Evolutionary conservation across 2,329 filamentous ascomycete genomes (phyloP).

Genomic region (Fusarium lateritium): DNA sequence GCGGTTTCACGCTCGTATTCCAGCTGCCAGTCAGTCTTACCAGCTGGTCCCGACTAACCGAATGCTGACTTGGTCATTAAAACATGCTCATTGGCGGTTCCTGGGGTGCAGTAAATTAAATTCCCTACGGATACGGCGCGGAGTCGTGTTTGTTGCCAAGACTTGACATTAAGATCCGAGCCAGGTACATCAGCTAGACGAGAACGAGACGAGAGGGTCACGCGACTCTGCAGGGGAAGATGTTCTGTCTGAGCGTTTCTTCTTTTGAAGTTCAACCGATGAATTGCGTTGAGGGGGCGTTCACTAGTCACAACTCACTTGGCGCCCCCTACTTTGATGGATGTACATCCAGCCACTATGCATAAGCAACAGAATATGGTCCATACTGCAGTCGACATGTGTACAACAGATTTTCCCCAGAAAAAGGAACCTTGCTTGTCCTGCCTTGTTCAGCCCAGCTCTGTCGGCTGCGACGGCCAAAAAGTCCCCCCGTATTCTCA

Average conservation of each 20-base stretch:
- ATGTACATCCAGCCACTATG: background rate
- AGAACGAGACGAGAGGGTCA: background rate
- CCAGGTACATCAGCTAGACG: background rate
- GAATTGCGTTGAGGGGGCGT: slow-evolving; percentile 1
- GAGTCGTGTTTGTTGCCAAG: slow-evolving; percentile 1
- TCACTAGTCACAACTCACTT: slow-evolving; percentile 3
- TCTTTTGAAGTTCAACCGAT: background rate
- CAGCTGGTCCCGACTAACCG: slow-evolving; percentile 31
- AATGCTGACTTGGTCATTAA: slow-evolving; percentile 7
- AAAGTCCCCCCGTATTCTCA: slow-evolving; percentile 1
- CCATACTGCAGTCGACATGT: background rate
- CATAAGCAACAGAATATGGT: background rate
- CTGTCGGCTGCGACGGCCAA: background rate
- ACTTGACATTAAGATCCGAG: background rate
- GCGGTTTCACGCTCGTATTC: slow-evolving; percentile 37
- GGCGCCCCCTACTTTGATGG: background rate
- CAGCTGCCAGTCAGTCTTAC: slow-evolving; percentile 4
- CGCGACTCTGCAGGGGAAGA: background rate
- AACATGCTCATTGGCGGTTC: slow-evolving; percentile 1
- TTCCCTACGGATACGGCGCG: slow-evolving; percentile 2
- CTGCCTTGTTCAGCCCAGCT: background rate
- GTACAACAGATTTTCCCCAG: slow-evolving; percentile 16
- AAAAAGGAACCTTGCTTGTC: slow-evolving; percentile 5
- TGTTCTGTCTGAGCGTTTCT: background rate
- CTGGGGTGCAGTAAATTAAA: background rate